Evolutionary conservation across 176 grass and related monocot species (phyloP).

Genomic region (Ananas comosus): DNA sequence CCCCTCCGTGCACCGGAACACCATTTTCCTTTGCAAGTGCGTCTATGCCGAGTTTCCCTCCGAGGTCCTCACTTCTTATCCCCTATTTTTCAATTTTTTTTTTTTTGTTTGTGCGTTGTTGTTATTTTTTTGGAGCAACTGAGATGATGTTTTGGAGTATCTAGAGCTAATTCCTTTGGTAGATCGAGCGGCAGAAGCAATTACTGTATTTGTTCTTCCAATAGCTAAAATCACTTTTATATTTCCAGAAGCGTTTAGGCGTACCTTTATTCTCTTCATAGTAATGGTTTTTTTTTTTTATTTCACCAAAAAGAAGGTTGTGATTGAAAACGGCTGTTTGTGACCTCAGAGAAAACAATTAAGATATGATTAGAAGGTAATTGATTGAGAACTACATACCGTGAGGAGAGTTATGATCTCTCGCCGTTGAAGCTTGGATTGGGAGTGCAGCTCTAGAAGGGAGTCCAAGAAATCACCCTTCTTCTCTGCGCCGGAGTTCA

Average conservation of each 20-base stretch:
- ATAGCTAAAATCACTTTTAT: background rate
- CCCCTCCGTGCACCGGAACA: constrained; percentile 75
- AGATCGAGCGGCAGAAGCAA: too few relatives aligned
- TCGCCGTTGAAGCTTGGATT: constrained; percentile 12
- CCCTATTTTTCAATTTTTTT: background rate
- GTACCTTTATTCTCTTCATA: too few relatives aligned
- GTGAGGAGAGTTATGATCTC: constrained; percentile 10
- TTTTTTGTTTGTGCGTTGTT: background rate
- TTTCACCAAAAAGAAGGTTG: too few relatives aligned
- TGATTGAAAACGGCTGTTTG: too few relatives aligned
- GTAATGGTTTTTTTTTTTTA: too few relatives aligned
- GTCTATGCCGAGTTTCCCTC: constrained; percentile 92
- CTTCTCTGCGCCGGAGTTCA: background rate
- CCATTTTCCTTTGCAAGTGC: constrained; percentile 91
- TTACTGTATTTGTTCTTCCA: background rate
- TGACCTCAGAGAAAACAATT: too few relatives aligned
- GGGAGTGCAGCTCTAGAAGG: constrained; percentile 16
- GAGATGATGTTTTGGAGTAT: background rate
- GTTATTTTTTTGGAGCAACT: background rate
- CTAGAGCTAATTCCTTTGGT: background rate
- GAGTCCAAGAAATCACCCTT: constrained; percentile 29
- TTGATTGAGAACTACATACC: background rate
- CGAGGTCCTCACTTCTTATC: constrained; percentile 33
- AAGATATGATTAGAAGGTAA: too few relatives aligned
- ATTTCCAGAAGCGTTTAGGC: too few relatives aligned